Base-by-base conservation (phyloP, 23 red algal species). In the Porphyridium purpureum region DNA sequence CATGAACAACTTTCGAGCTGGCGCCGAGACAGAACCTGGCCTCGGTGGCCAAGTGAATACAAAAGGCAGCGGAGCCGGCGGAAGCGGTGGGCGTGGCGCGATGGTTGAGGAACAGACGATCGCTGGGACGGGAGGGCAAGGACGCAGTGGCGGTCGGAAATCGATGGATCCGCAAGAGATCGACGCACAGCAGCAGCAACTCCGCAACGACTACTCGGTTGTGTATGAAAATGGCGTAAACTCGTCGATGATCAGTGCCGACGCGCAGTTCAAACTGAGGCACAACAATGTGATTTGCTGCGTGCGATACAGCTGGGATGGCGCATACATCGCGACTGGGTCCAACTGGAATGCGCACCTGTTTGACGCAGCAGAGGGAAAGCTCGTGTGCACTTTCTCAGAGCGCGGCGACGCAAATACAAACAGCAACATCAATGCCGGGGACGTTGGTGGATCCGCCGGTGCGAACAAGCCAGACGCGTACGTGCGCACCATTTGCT, bases 221-320 rank as follows among this genome's bases (percentile, higher is more conserved):
- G 38, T 44, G 11, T 17, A 44, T 44, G 38, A 17, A 17, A 44
- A 44, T 11, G 38, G 17, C 11, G 11, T 44, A 44, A 44, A 11
- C 17, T 11, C 11, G 17, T 11, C 11, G 11, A 11, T 11, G 17
- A 17, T 44, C 11, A 44, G 17, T 17, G 38, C 17, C 38, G 38
- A 11, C 11, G 11, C 17, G 17, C 38, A 11, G 38, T 11, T 11
- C 38, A 44, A 11, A 17, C 17, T 44, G 11, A 11, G 17, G 11
- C 58, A 67, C 28, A 33, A 75, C 1, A 75, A 69, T 4, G 84
- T 93, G 17, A 74, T 93, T 24, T 93, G 84, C 33, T 93, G 84
- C 63, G 84, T 93, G 27, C 74, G 73, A 3, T 93, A 93, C 71
- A 81, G 73, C 29, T 81, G 66, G 72, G 66, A 93, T 34, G 84